These are phyloP conservation scores for Aspergillus aculeatus DNA, from an alignment of 2,329 filamentous ascomycete genomes.

Conservation along the genomic window DNA sequence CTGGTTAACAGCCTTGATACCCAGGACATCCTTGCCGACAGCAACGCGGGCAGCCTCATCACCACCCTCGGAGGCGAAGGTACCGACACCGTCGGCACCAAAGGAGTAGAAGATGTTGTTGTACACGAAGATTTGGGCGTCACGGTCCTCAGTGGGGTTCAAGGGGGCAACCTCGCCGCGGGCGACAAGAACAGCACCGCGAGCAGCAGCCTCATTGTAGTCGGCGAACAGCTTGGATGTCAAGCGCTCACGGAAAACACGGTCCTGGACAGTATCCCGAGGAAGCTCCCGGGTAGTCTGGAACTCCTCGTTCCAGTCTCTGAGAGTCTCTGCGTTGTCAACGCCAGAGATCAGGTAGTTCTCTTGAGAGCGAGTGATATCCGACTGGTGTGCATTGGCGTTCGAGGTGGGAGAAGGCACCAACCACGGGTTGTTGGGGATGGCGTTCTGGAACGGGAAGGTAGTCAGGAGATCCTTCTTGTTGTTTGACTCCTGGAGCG, in stretches of 20 bases:
- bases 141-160: slow-evolving; percentile 87
- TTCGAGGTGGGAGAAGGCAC: slow-evolving; percentile 66
- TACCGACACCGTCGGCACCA: slow-evolving; percentile 93
- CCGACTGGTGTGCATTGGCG: slow-evolving; percentile 70
- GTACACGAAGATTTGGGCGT: slow-evolving; percentile 98
- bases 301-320: slow-evolving; percentile 99
- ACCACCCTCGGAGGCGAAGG: slow-evolving; percentile 92
- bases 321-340: slow-evolving; percentile 88
- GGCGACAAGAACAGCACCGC: slow-evolving; percentile 87
- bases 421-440: slow-evolving; percentile 88
- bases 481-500: slow-evolving; percentile 80
- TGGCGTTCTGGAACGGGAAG: slow-evolving; percentile 93
- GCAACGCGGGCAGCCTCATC: slow-evolving; percentile 95
- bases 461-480: slow-evolving; percentile 83
- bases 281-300: slow-evolving; percentile 94
- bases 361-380: slow-evolving; percentile 88
- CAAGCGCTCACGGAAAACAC: slow-evolving; percentile 90
- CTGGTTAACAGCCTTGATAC: slow-evolving; percentile 93
- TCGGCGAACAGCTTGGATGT: slow-evolving; percentile 96
- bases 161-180: slow-evolving; percentile 88
- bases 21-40: slow-evolving; percentile 92
- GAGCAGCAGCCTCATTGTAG: slow-evolving; percentile 91
- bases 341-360: slow-evolving; percentile 84
- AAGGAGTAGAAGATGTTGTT: slow-evolving; percentile 99
- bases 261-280: slow-evolving; percentile 89